These are phyloP conservation scores for Sordariomycetes sp. DNA, from an alignment of 2,329 filamentous ascomycete genomes.

Conservation along the genomic window DNA sequence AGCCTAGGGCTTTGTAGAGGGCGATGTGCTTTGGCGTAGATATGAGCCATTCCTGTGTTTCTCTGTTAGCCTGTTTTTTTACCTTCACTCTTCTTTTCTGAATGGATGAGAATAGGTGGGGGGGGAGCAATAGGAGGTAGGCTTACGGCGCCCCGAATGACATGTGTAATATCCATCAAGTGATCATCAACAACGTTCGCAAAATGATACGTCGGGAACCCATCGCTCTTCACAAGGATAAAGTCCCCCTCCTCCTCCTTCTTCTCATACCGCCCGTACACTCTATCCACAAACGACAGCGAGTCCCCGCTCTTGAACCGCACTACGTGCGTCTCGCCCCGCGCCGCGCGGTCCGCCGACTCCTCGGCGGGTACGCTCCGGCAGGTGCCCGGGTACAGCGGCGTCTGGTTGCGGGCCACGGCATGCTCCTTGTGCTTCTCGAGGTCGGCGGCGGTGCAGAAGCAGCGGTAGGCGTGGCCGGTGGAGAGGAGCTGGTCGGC, in stretches of 20 bases:
- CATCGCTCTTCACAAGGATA: conserved; percentile 82
- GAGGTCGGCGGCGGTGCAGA: conserved; percentile 66
- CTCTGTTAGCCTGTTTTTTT: background rate
- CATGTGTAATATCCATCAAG: conserved; percentile 89
- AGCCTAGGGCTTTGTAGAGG: conserved; percentile 66
- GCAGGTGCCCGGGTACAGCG: conserved; percentile 53
- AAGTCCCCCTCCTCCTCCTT: conserved; percentile 58
- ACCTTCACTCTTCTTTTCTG: background rate
- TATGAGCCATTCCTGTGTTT: conserved; percentile 73
- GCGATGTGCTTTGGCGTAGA: conserved; percentile 66
- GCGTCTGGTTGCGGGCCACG: conserved; percentile 33
- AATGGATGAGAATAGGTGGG: background rate
- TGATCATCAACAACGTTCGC: conserved; percentile 97
- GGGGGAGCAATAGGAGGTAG: background rate
- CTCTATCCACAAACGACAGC: conserved; percentile 43
- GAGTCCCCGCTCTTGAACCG: conserved; percentile 47
- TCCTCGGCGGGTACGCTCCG: conserved; percentile 50
- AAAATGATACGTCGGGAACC: conserved; percentile 89
- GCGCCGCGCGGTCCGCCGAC: conserved; percentile 54
- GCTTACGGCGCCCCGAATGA: conserved; percentile 70
- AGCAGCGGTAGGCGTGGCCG: conserved; percentile 81
- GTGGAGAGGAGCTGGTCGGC: conserved; percentile 53
- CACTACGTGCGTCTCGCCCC: conserved; percentile 62
- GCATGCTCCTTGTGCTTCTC: conserved; percentile 51
- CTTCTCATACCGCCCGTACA: conserved; percentile 59